Evolutionary conservation across 2,329 filamentous ascomycete species (phyloP).

Genomic region (Calonectria pseudoreteaudii): DNA sequence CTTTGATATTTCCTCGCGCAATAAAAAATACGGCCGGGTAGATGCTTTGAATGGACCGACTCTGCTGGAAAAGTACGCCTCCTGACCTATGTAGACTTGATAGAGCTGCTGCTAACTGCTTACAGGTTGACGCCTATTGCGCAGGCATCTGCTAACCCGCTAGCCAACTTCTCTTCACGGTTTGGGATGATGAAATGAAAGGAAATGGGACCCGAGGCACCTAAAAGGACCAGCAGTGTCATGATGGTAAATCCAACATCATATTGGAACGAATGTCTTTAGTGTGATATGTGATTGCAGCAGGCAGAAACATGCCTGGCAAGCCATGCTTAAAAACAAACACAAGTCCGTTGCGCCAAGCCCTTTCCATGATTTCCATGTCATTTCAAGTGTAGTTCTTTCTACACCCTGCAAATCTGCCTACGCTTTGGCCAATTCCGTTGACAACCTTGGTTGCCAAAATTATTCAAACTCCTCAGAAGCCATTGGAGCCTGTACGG

Average conservation of each 20-base stretch:
- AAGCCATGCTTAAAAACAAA: slow-evolving; percentile 29
- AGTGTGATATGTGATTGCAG: slow-evolving; percentile 27
- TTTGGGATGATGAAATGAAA: slow-evolving; percentile 70
- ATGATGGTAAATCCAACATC: slow-evolving; percentile 5
- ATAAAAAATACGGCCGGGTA: slow-evolving; percentile 94
- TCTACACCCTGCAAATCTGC: slow-evolving; percentile 23
- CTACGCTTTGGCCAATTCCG: neutral
- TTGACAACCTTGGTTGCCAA: neutral
- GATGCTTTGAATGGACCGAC: slow-evolving; percentile 90
- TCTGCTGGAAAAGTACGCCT: slow-evolving; percentile 85
- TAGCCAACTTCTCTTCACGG: slow-evolving; percentile 79
- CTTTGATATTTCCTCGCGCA: slow-evolving; percentile 89
- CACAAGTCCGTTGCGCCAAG: slow-evolving; percentile 39
- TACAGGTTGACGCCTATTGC: slow-evolving; percentile 73
- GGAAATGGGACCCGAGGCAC: slow-evolving; percentile 7
- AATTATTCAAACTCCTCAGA: slow-evolving; percentile 59
- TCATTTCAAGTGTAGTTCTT: slow-evolving; percentile 24
- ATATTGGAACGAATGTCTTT: slow-evolving; percentile 28
- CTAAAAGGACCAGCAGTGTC: neutral
- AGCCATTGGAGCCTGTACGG: slow-evolving; percentile 55
- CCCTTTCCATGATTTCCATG: slow-evolving; percentile 31
- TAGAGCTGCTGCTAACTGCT: slow-evolving; percentile 37
- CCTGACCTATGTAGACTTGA: too few relatives aligned
- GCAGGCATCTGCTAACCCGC: slow-evolving; percentile 70
- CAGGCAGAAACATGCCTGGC: slow-evolving; percentile 23